phyloP scores from a whole-genome alignment of 345 rosid species.

The Eucalyptus cladocalyx region DNA sequence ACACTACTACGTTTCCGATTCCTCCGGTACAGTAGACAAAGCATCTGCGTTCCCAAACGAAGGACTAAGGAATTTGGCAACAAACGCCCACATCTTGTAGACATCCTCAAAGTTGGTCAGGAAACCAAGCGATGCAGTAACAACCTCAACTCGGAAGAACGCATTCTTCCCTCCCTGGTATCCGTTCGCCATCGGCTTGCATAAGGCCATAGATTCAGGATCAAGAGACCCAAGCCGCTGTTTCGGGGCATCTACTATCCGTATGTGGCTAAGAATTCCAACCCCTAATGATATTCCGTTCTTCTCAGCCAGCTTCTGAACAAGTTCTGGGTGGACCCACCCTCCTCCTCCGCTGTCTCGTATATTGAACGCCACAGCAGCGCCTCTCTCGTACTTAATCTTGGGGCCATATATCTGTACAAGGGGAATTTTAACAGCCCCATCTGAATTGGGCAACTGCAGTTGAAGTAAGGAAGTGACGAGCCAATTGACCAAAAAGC shows the following conservation, averaged over 20 bases:
- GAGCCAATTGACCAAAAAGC: constrained; percentile 79
- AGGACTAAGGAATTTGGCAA: constrained; percentile 46
- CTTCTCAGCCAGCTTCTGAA: constrained; percentile 55
- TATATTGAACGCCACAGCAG: constrained; percentile 53
- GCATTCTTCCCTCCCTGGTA: constrained; percentile 22
- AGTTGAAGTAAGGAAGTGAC: constrained; percentile 80
- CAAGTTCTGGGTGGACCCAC: constrained; percentile 41
- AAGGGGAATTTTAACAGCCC: constrained; percentile 24
- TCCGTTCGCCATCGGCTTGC: constrained; percentile 38
- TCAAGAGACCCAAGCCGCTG: constrained; percentile 22
- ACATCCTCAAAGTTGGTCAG: constrained; percentile 66
- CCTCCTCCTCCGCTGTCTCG: constrained; percentile 16
- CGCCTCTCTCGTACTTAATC: constrained; percentile 64
- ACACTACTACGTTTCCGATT: constrained; percentile 24
- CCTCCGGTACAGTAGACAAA: constrained; percentile 28
- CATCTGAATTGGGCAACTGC: constrained; percentile 30
- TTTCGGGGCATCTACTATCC: constrained; percentile 33
- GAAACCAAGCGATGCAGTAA: constrained; percentile 60
- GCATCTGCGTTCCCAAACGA: constrained; percentile 16
- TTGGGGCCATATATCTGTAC: constrained; percentile 66
- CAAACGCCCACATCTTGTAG: constrained; percentile 55
- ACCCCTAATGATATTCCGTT: constrained; percentile 48
- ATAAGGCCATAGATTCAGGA: constrained; percentile 27
- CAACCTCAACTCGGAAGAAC: constrained; percentile 46
- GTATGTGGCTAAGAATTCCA: constrained; percentile 47